A percentile compares a stretch with the other conserved stretches of the same genome.
Evolutionary conservation across 495 filamentous ascomycete species (phyloP).

Genomic region (Margaritispora aquatica): DNA sequence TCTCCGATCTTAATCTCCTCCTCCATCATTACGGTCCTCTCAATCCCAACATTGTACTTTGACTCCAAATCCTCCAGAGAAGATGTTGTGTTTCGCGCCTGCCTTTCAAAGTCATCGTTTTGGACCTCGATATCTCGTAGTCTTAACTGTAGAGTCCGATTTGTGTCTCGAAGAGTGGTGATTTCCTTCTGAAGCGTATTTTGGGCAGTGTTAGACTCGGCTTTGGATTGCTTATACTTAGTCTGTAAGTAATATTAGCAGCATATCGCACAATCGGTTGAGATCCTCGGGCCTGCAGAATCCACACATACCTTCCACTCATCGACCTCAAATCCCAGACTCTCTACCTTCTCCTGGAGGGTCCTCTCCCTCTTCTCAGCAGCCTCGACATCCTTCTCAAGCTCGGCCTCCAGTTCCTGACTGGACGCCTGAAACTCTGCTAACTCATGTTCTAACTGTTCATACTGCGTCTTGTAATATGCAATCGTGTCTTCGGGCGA

Average conservation of each 20-base stretch:
- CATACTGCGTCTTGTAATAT: constrained; percentile 95
- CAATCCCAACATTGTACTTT: constrained; percentile 92
- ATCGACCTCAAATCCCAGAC: constrained; percentile 79
- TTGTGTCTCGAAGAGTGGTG: constrained; percentile 77
- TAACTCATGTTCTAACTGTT: constrained; percentile 84
- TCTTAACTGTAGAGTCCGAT: constrained; percentile 72
- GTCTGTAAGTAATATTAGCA: constrained; percentile 46
- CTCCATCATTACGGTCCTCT: constrained; percentile 86
- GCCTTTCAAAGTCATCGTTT: constrained; percentile 96
- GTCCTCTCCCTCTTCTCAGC: constrained; percentile 87
- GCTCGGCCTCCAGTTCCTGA: constrained; percentile 86
- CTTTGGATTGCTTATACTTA: constrained; percentile 93
- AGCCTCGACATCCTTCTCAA: constrained; percentile 94
- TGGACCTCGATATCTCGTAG: constrained; percentile 93
- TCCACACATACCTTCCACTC: constrained; percentile 87
- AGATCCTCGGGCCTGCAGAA: background rate
- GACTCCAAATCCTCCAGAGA: constrained; percentile 95
- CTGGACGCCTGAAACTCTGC: constrained; percentile 92
- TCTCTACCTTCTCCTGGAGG: constrained; percentile 80
- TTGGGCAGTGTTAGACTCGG: constrained; percentile 76
- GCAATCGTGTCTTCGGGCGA: constrained; percentile 66
- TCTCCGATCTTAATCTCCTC: constrained; percentile 88
- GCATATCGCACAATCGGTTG: constrained; percentile 3
- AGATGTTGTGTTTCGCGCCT: constrained; percentile 87
- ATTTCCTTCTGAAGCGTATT: constrained; percentile 92